These are phyloP conservation scores for Rosa multiflora DNA, from an alignment of 306 rosid species.

Conservation along the genomic window DNA sequence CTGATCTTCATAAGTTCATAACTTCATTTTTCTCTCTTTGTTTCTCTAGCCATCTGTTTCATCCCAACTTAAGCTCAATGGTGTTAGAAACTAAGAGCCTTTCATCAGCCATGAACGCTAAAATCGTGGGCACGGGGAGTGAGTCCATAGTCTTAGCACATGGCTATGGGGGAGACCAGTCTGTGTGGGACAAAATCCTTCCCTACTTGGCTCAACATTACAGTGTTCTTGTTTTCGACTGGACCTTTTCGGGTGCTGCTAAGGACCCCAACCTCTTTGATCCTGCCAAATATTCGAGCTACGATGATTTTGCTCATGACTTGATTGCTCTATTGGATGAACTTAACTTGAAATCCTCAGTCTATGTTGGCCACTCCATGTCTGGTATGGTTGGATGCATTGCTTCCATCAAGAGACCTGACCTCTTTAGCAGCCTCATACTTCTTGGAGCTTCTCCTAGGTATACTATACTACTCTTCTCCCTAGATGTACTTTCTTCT, in stretches of 20 bases:
- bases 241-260: conserved; percentile 69
- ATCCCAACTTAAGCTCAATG: conserved; percentile 30
- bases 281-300: conserved; percentile 54
- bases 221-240: conserved; percentile 63
- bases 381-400: conserved; percentile 91
- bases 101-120: conserved; percentile 46
- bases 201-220: conserved; percentile 46
- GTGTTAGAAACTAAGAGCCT: conserved; percentile 28
- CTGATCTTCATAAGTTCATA: conserved; percentile 15
- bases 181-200: conserved; percentile 72
- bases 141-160: conserved; percentile 72
- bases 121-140: conserved; percentile 39
- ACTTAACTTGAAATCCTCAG: conserved; percentile 42
- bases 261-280: conserved; percentile 46
- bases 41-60: neutral
- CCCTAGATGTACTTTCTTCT: neutral
- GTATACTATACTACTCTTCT: conserved; percentile 36
- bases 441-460: conserved; percentile 89
- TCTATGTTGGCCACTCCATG: conserved; percentile 90
- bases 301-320: conserved; percentile 59
- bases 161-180: conserved; percentile 85
- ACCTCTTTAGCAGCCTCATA: conserved; percentile 65
- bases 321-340: conserved; percentile 54
- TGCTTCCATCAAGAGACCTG: conserved; percentile 77
- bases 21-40: neutral